Base-by-base conservation (phyloP, 768 basidiomycete genomes). In the Lactarius sp. region DNA sequence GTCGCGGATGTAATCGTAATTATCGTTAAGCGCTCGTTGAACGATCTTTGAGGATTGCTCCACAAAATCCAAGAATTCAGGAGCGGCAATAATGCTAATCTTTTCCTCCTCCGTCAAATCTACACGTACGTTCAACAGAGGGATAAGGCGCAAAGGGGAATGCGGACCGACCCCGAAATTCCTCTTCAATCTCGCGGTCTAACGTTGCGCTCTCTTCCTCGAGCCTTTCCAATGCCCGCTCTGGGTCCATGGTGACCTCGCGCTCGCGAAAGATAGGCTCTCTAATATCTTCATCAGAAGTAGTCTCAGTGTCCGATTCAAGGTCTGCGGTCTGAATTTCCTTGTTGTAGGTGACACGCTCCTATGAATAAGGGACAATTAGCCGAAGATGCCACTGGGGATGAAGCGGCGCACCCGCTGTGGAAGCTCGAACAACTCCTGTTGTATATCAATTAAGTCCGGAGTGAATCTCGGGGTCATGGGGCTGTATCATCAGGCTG, bases 1-100 rank as follows among this genome's bases (percentile, higher is more conserved):
- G 76, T 99, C 97, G 39, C 90, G 86, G 68, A 94, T 92, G 70
- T 98, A 98, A 73, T 99, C 97, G 73, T 99, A 99, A 33, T 85
- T 85, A 70, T 98, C 97, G 71, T 92, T 97, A 65, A 98, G 76
- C 22, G 96, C 97, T 55, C 97, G 81, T 73, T 98, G 93, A 12
- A 98, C 85, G 52, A 98, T 94, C 77, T 96, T 96, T 22, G 92
- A 93, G 9, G 93, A 95, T 69, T 90, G 85, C 72, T 97, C 94
- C 16, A 99, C 86, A 73, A 99, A 99, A 67, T 94, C 90, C 16
- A 91, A 75, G 73, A 98, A 98, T 71, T 94, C 93, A 0, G 94
- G 92, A 8, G 89, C 89, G n/a, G 86, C 77, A 66, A 94, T 80
- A 56, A 98, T 91, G 67, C 84, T 85, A 0, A 83, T 77, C 47